phyloP scores from a whole-genome alignment of 208 protist species.

The Jaenimonas drosophilae region DNA sequence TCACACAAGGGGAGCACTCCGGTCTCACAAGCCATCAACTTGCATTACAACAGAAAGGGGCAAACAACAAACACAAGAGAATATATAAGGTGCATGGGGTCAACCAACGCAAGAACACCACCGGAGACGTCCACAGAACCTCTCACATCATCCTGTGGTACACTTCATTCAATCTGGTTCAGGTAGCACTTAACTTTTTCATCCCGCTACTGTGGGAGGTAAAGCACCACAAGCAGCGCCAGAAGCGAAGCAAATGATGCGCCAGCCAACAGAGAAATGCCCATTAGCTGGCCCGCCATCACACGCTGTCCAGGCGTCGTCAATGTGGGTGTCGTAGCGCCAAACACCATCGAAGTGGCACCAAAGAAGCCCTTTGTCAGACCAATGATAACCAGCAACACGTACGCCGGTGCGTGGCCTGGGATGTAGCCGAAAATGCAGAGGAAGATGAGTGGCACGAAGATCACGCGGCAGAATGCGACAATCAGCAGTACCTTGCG shows the following conservation, averaged over 20 bases:
- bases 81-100: too few species aligned
- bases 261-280: slow-evolving; percentile 24
- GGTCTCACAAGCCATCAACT: too few species aligned
- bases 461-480: slow-evolving; percentile 19
- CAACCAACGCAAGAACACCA: too few species aligned
- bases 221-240: slow-evolving; percentile 24
- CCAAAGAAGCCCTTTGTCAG: slow-evolving; percentile 43
- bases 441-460: slow-evolving; percentile 29
- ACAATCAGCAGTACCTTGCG: slow-evolving; percentile 16
- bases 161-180: too few species aligned
- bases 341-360: slow-evolving; percentile 44
- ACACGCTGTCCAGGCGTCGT: slow-evolving; percentile 16
- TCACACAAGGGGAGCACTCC: too few species aligned
- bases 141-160: too few species aligned
- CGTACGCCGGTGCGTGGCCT: slow-evolving; percentile 9
- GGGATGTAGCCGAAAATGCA: slow-evolving; percentile 33
- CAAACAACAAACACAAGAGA: too few species aligned
- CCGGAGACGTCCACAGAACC: too few species aligned
- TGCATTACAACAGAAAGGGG: too few species aligned
- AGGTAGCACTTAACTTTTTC: background rate
- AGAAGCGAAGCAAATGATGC: slow-evolving; percentile 21
- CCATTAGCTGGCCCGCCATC: slow-evolving; percentile 34
- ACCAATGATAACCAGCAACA: slow-evolving; percentile 22
- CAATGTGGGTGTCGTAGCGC: slow-evolving; percentile 12
- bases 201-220: slow-evolving; percentile 29